Evolutionary conservation across 1,284 basidiomycete species (phyloP), one percentile per base, ranked within the genome.

Genomic region (Cryptococcus jaspeensis): DNA sequence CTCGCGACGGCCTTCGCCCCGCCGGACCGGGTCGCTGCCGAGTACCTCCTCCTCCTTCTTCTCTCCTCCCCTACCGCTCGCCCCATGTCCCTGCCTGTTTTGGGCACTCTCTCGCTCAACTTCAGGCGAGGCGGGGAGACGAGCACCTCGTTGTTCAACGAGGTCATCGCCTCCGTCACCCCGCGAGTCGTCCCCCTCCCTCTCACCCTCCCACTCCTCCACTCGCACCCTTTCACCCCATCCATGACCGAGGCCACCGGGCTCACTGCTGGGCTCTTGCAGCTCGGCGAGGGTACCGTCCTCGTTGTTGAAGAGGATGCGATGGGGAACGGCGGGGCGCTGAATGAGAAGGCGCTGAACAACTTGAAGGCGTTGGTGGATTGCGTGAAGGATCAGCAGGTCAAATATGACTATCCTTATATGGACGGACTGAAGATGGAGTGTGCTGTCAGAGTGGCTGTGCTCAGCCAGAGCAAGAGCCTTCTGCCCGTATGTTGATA

Each of bases 341-440:
- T 78, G 25, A 60, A 68, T 22, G 73, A 76, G 23, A 63, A 60
- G 15, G 76, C 72, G 0, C 50, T 77, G 18, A 59, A 62, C 23
- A 78, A 78, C 52, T 53, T 78, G 43, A 67, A 73, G 50, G 66
- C 71, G 1, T 55, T 78, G 45, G 53, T 58, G 23, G 67, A 73
- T 28, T 65, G 63, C 25, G 50, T 76, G 37, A 61, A 57, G 32
- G 65, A 67, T 20, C 75, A 77, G 55, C 61, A 52, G 22, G 53
- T 78, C 18, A 54, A 61, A 28, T 78, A 77, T 62, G 71, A 73
- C 50, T 78, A 76, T 52, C 76, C 76, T 3, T 78, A 65, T 55
- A 74, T 74, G 62, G 72, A 75, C 46, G 67, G 65, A 5, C 62
- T 77, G 43, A 72, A 71, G 58, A 77, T 78, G 70, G 70, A 73